These are phyloP conservation scores for Cocos nucifera DNA, from an alignment of 176 grass and related monocot species.

Conservation along the genomic window DNA sequence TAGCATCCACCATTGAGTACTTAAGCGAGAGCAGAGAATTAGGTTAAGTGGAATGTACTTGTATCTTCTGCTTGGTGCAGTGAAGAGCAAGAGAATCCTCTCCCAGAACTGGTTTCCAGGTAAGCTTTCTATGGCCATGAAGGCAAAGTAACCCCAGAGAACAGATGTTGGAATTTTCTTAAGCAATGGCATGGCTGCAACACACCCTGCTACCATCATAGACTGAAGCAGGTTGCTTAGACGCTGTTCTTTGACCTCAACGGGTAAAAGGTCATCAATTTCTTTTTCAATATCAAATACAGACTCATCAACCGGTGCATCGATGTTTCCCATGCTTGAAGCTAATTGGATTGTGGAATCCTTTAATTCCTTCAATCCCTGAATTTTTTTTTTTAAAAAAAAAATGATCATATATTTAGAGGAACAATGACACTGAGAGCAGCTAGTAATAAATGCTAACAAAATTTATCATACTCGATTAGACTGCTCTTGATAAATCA, in stretches of 20 bases:
- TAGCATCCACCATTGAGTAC: not conserved
- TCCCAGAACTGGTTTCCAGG: constrained; percentile 99
- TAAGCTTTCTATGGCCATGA: constrained; percentile 99
- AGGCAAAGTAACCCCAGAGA: constrained; percentile 98
- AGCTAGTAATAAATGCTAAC: too few species aligned
- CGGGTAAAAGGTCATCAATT: constrained; percentile 86
- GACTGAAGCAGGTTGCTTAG: constrained; percentile 83
- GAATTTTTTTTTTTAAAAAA: not conserved
- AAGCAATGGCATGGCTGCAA: constrained; percentile 83
- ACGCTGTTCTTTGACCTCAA: constrained; percentile 94
- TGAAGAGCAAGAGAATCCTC: constrained; percentile 84
- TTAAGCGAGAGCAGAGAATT: not conserved
- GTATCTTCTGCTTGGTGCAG: constrained; percentile 90
- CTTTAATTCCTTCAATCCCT: constrained; percentile 87
- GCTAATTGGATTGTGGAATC: constrained; percentile 81
- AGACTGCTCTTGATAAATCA: constrained; percentile 54
- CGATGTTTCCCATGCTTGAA: constrained; percentile 77
- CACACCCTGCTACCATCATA: constrained; percentile 60
- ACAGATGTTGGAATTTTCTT: constrained; percentile 95
- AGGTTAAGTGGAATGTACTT: constrained; percentile 40
- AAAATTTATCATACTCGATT: constrained; percentile 28
- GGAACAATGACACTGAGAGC: too few species aligned
- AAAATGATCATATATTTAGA: too few species aligned
- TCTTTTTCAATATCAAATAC: constrained; percentile 92
- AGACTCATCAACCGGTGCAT: constrained; percentile 77